Base-by-base conservation (phyloP, 108 stramenopile species). In the Stephanodiscus triporus region DNA sequence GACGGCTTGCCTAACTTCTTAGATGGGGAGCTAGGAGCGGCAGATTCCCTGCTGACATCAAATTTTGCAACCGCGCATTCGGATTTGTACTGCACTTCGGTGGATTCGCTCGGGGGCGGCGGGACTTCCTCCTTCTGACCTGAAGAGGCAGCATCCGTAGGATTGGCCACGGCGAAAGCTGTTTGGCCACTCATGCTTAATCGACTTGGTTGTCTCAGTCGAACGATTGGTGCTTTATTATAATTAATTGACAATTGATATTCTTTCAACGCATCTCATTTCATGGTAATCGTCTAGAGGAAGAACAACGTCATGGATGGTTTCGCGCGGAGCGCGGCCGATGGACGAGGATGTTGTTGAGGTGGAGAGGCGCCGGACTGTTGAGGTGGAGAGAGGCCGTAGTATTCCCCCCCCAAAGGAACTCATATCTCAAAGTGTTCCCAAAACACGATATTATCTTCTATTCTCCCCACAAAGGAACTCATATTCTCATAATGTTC, bases 131-230 rank as follows among this genome's bases (percentile, higher is more conserved):
- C 36, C 0, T 61, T 40, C 40, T 61, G 60, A 23, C 37, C 9
- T 19, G 36, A 61, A 10, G 60, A 61, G 5, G 20, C 60, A 36
- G 36, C 10, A 9, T 36, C 60, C 60, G 19, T 19, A 20, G 29
- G 6, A 37, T 37, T 34, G 59, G 20, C 8, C 24, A 53, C 10
- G 2, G 59, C 19, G 2, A 38, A 22, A 40, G 38, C 36, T 19
- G 30, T 61, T 61, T 36, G 60, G 20, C 60, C 60, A 61, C 40
- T 61, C 60, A 61, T 61, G 60, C 34, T 61, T 61, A 38, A n/a
- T 61, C 34, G 37, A 19, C 40, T 61, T 20, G 2, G 30, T 14
- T 30, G 6, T 57, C 27, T 57, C 17, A 57, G 17, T 34, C 56
- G 56, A 57, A 57, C 30, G 6, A 0, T 57, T 13, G 27, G 16